Base-by-base conservation (phyloP, 2,329 filamentous ascomycete genomes). In the Aspergillus vadensis region DNA sequence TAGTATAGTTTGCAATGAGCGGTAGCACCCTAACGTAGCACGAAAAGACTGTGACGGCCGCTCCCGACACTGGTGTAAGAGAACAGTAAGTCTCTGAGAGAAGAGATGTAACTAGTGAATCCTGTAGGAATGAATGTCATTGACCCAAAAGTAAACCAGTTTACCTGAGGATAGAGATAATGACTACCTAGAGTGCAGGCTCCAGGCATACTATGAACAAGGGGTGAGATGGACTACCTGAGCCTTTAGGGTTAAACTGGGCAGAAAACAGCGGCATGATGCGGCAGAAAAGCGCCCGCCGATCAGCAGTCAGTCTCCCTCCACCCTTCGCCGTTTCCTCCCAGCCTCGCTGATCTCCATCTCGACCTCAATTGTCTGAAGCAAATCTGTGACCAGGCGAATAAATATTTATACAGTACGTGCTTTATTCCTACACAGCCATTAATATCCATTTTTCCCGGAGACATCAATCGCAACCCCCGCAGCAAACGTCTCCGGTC, bases 401-500 rank as follows among this genome's bases (percentile, higher is more conserved):
- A 17, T 32, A 12, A 17, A 17, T 32, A 5, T 30, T 8, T 6
- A 50, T 19, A 81, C 14, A 83, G 82, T 78, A 66, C 50, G 77
- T 73, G 52, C 5, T n/a, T 12, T 25, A 10, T 27, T n/a, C 15
- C 47, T 17, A 17, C 48, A 44, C 19, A 14, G 56, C 21, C 14
- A 36, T 15, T 44, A 38, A 10, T 8, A 43, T 36, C 44, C 36
- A 43, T 25, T 21, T 15, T 32, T 15, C 32, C 15, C 19, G n/a
- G 12, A 48, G 36, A 10, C n/a, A 43, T 47, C 25, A 36, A 47
- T 25, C n/a, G 23, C 39, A 55, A 15, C 8, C 50, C 30, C 50
- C 50, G 50, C 49, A 52, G 10, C 19, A 54, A 43, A 55, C 23
- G 15, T 17, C n/a, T 14, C 25, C 50, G 41, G 25, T 38, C 50